Evolutionary conservation across 169 alveolate species (phyloP), one percentile per base, ranked within the genome.

Genomic region (Plasmodium reichenowi): DNA sequence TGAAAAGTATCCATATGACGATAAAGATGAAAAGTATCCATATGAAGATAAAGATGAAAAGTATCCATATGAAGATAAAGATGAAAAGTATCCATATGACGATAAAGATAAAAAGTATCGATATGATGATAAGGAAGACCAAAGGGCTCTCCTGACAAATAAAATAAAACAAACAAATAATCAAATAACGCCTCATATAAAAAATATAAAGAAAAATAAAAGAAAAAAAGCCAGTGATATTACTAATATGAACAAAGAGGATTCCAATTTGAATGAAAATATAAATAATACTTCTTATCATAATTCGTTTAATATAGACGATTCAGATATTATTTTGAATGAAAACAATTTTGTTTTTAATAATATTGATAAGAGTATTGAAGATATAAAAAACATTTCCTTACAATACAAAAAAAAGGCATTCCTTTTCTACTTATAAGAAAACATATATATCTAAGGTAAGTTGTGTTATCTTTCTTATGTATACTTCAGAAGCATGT

Each of bases 401-500:
- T 10, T 74, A 43, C 48, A 74, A 5, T 50, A 74, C 32, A 74
- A 74, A 67, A 74, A 74, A 50, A 24, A 50, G 63, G 88, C 88
- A 64, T 74, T 60, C 63, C 88, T 74, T 29, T 74, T 74, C 56
- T 74, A 74, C 32, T 22, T 74, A 59, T 74, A 62, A 60, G 2
- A 17, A 56, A 56, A 38, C 9, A 38, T 38, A 38, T 38, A 38
- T 38, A 38, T 38, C 8, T 38, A 38, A 38, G 9, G 2, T 38
- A 38, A 38, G 47, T 38, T 38, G 10, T 38, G 7, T 38, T 38
- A 38, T 38, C 47, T 38, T 38, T 38, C 47, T 38, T 38, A 38
- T 38, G 10, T 38, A 38, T 9, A 38, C 47, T 6, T 38, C 9
- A 5, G 1, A 38, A 38, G 47, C 9, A 38, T 38, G 4, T 38